Evolutionary conservation across 371 early-diverging fungal species (phyloP).

Genomic region (Actinomucor elegans): DNA sequence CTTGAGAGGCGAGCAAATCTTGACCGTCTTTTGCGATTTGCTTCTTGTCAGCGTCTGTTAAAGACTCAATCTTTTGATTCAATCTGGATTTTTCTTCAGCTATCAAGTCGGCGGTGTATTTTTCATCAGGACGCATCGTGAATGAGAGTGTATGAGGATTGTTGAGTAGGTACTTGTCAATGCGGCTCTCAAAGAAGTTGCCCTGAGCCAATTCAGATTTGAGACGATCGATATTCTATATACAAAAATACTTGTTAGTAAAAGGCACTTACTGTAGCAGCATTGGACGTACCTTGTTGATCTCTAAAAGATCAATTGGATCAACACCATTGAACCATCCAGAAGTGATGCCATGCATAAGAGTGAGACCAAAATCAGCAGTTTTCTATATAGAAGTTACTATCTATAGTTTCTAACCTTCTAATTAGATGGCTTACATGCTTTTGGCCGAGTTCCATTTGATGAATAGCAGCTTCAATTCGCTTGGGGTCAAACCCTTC

Average conservation of each 20-base stretch:
- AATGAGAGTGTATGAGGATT: conserved; percentile 79
- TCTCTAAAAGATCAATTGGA: conserved; percentile 81
- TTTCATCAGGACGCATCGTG: conserved; percentile 79
- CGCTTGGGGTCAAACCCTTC: conserved; percentile 79
- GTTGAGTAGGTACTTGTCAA: conserved; percentile 75
- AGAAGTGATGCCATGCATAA: conserved; percentile 77
- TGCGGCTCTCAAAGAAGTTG: conserved; percentile 68
- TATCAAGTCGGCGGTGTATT: conserved; percentile 58
- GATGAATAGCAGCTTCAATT: conserved; percentile 88
- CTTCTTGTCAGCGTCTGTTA: conserved; percentile 63
- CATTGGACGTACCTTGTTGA: conserved; percentile 56
- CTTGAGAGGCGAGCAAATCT: conserved; percentile 70
- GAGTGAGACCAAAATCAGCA: conserved; percentile 82
- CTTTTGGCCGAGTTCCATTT: conserved; percentile 85
- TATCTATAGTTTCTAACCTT: too few relatives aligned
- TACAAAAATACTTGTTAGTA: not conserved
- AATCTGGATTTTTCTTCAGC: conserved; percentile 70
- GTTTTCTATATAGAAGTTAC: too few relatives aligned
- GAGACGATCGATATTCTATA: conserved; percentile 72
- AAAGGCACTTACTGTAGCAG: not conserved
- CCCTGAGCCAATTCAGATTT: conserved; percentile 62
- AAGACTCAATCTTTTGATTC: conserved; percentile 49
- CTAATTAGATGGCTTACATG: conserved; percentile 71
- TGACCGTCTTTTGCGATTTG: conserved; percentile 62
- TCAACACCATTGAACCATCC: conserved; percentile 91